phyloP scores from a whole-genome alignment of 2,329 filamentous ascomycete species.

The Xylariaceae sp. region DNA sequence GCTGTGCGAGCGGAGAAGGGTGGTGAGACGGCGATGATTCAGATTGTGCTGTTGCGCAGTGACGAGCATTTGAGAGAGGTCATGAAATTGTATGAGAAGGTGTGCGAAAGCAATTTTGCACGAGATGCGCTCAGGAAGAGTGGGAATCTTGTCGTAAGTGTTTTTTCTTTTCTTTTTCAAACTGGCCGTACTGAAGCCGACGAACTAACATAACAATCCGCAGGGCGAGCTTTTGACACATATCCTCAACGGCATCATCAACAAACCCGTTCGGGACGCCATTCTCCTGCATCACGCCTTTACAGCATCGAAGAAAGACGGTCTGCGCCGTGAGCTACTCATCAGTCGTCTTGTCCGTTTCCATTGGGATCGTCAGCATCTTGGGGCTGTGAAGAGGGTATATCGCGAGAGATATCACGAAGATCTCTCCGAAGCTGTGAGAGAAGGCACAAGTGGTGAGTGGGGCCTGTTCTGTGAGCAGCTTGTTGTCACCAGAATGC shows the following conservation, averaged over 20 bases:
- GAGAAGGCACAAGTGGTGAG: conserved; percentile 70
- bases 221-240: conserved; percentile 93
- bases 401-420: conserved; percentile 74
- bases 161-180: neutral
- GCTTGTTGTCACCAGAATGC: conserved; percentile 61
- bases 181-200: neutral
- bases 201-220: conserved; percentile 4
- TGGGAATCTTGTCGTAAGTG: conserved; percentile 80
- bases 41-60: conserved; percentile 75
- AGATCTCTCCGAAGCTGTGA: conserved; percentile 73
- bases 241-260: conserved; percentile 94
- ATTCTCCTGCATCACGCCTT: conserved; percentile 88
- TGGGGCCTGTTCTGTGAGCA: conserved; percentile 74
- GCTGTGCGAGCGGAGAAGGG: conserved; percentile 71
- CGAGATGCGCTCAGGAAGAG: conserved; percentile 84
- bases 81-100: conserved; percentile 69
- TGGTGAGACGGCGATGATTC: conserved; percentile 83
- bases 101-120: conserved; percentile 77
- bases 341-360: conserved; percentile 83
- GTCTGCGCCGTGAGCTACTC: conserved; percentile 76
- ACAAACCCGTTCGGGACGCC: conserved; percentile 88
- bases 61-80: conserved; percentile 80
- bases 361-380: conserved; percentile 86
- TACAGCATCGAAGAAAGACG: conserved; percentile 65
- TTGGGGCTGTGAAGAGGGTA: conserved; percentile 73